phyloP scores from a whole-genome alignment of 148 eudicot genomes.

The Drosera capensis region DNA sequence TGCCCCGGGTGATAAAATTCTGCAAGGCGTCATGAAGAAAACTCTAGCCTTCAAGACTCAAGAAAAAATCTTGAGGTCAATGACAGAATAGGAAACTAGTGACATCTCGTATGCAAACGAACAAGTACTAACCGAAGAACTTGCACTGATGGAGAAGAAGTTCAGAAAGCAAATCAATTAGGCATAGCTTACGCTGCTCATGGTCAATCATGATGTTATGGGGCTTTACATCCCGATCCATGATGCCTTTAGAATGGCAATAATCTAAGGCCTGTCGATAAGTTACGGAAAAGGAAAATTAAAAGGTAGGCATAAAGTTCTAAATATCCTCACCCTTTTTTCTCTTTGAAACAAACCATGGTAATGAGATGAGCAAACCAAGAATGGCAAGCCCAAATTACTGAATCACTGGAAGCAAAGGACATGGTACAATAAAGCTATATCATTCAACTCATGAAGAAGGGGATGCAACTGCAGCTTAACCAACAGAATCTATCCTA shows the following conservation, averaged over 20 bases:
- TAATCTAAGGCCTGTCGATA: constrained; percentile 56
- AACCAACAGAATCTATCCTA: no score
- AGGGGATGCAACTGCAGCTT: no score
- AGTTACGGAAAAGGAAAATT: neutral
- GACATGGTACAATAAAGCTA: neutral
- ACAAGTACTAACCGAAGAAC: no score
- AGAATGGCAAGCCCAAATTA: neutral
- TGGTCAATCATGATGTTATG: constrained; percentile 90
- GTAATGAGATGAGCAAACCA: no score
- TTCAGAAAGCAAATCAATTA: no score
- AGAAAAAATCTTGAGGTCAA: no score
- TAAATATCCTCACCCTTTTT: neutral
- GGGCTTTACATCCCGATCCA: constrained; percentile 87
- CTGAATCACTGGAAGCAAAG: no score
- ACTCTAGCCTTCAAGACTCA: no score
- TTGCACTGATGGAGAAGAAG: no score
- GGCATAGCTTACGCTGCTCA: constrained; percentile 75
- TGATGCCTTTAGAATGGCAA: constrained; percentile 78
- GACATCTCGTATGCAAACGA: no score
- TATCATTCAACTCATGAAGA: neutral
- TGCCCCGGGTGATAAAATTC: constrained; percentile 76
- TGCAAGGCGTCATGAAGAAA: constrained; percentile 87
- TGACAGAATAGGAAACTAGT: no score
- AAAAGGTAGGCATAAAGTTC: neutral
- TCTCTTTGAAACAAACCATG: no score